Evolutionary conservation across 345 rosid species (phyloP).

Genomic region (Excoecaria agallocha): DNA sequence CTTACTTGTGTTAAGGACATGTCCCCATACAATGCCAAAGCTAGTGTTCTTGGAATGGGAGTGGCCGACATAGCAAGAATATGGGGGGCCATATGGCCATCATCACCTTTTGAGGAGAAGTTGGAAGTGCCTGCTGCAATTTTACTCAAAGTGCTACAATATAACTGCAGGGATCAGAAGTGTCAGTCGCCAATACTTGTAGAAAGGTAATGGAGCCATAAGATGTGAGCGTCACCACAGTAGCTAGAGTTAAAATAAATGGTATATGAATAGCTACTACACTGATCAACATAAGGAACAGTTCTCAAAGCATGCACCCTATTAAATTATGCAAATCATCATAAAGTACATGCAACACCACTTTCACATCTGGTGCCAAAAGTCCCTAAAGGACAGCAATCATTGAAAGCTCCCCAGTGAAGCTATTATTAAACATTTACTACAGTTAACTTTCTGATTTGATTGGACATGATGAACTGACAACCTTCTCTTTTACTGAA

Average conservation of each 20-base stretch:
- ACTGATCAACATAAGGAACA: not conserved
- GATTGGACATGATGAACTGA: not conserved
- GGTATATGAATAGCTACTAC: not conserved
- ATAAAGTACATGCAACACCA: not conserved
- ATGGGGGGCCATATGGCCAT: constrained; percentile 85
- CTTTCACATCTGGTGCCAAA: not conserved
- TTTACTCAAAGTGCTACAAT: constrained; percentile 43
- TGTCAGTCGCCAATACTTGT: constrained; percentile 15
- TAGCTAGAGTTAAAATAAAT: not conserved
- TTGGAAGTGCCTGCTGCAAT: constrained; percentile 29
- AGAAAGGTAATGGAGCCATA: constrained; percentile 16
- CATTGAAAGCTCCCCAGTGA: not conserved
- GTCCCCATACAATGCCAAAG: constrained; percentile 90
- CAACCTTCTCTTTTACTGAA: not conserved
- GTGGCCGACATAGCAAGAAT: constrained; percentile 97
- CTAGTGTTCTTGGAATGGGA: constrained; percentile 94
- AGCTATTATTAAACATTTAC: not conserved
- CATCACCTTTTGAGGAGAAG: constrained; percentile 42
- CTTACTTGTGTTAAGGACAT: constrained; percentile 86
- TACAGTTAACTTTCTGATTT: not conserved
- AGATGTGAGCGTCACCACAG: constrained; percentile 3
- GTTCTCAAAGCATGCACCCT: not conserved
- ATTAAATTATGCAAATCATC: not conserved
- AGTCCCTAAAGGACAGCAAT: not conserved
- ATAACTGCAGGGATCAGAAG: constrained; percentile 55